Evolutionary conservation across 257 asterid species (phyloP), one percentile per base, ranked within the genome.

Genomic region (Plectranthus barbatus): DNA sequence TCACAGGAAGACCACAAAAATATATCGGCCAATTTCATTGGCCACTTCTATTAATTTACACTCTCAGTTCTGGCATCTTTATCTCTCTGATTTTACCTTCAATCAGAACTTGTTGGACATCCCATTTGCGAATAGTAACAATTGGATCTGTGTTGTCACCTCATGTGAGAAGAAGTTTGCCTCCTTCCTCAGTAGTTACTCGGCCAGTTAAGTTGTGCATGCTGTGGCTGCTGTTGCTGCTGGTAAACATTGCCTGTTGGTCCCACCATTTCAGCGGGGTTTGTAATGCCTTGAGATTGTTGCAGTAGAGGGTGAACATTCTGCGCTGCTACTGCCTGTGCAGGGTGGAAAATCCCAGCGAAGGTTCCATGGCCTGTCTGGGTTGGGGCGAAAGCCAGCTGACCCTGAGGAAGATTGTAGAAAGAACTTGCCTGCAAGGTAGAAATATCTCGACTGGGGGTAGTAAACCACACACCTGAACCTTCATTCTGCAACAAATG

Each of bases 141-240:
- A 58, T 40, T 50, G 54, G 75, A 59, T 72, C 75, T 66, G 62
- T 60, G 61, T 47, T 56, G 60, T 69, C 49, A 45, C 71, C 71
- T 75, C 65, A 63, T 57, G 67, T 3, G 44, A 66, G 48, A 54
- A 64, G 54, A 62, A 68, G 36, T 42, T 24, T 4, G 53, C 33
- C 39, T 56, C 31, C 5, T 51, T 36, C 29, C 76, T 82, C 72
- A 91, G 75, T 86, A 91, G 83, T 71, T 86, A 80, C 75, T 81
- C 8, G 98, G 95, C 98, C 96, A 84, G 76, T 84, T 91, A 29
- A 81, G 76, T 41, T 91, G 93, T n/a, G 90, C 62, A 39, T 83
- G 97, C 77, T 91, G 98, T 18, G 83, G 90, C 76, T 85, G 98
- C 77, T 91, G 90, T 75, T 85, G 98, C 77, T 91, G 98, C 77